Evolutionary conservation across 2,329 filamentous ascomycete species (phyloP), one percentile per base, ranked within the genome.

Genomic region (Aspergillus japonicus): DNA sequence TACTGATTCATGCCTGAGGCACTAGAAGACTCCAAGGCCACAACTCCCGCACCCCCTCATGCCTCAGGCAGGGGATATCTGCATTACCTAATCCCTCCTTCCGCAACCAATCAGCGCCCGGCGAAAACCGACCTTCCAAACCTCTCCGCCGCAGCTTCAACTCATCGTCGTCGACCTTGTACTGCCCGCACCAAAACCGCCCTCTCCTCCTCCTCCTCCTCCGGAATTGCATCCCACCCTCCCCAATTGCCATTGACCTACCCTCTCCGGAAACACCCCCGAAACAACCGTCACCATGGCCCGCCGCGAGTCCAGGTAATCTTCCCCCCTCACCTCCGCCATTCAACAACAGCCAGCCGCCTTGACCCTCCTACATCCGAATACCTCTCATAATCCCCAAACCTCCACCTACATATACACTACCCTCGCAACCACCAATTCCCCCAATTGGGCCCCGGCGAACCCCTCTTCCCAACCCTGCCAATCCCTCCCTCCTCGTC

Each of bases 71-170:
- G 4, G 16, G 10, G 11, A 48, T 3, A 24, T 7, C 6, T 24
- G 23, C 16, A 33, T 62, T 59, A 70, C 62, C 53, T 71, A 68
- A 70, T 39, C 64, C 39, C 0, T 26, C 11, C 12, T 0, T 8
- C 16, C 19, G n/a, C 57, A 61, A 53, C 75, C 74, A 77, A 77
- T 77, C 72, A 76, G 55, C 63, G 47, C 29, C 48, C 19, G 44
- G 68, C 66, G 73, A 72, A 69, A 71, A 67, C 71, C 67, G 69
- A 72, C 68, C 64, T 68, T 66, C 70, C 53, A 55, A 55, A 55
- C 53, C 47, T 44, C 39, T 44, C 39, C 39, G 39, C 39, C 53
- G 42, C 53, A 33, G 52, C 47, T 57, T 57, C 69, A 71, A 65
- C 62, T 67, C 66, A 68, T 68, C 67, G 62, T 67, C 68, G 62